Evolutionary conservation across 495 filamentous ascomycete genomes (phyloP).

Genomic region (Xylaria nigripes): DNA sequence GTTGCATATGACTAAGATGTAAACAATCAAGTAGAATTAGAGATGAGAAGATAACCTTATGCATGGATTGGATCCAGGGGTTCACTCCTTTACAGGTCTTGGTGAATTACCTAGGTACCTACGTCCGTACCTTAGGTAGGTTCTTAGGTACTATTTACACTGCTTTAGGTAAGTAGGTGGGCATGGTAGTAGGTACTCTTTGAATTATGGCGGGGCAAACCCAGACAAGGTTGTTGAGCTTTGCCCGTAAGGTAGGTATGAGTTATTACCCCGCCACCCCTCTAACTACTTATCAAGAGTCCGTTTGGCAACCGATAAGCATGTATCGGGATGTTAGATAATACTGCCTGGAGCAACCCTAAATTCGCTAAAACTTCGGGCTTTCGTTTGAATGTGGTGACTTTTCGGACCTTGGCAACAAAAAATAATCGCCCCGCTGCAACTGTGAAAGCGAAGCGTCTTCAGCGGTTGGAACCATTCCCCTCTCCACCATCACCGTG

Average conservation of each 20-base stretch:
- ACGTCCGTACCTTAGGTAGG: not conserved
- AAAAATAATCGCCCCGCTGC: constrained; percentile 24
- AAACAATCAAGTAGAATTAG: not conserved
- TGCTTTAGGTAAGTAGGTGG: too few relatives aligned
- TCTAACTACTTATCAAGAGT: not conserved
- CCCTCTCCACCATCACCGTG: constrained; percentile 8
- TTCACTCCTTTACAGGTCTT: not conserved
- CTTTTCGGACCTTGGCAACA: constrained; percentile 5
- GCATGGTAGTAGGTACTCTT: too few relatives aligned
- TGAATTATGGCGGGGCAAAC: constrained; percentile 4
- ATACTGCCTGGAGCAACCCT: constrained; percentile 15
- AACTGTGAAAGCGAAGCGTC: constrained; percentile 9
- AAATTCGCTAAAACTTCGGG: constrained; percentile 28
- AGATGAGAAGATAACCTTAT: not conserved
- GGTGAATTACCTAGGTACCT: not conserved
- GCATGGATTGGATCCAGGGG: not conserved
- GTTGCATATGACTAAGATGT: not conserved
- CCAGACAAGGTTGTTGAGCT: not conserved
- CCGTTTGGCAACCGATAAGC: not conserved
- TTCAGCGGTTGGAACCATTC: constrained; percentile 10
- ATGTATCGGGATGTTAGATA: not conserved
- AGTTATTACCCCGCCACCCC: constrained; percentile 5
- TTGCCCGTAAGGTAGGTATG: not conserved
- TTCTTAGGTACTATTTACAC: too few relatives aligned
- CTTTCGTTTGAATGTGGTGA: not conserved